Conservation (phyloP, 2,329 filamentous ascomycete genomes). For the Neurospora sp. region DNA sequence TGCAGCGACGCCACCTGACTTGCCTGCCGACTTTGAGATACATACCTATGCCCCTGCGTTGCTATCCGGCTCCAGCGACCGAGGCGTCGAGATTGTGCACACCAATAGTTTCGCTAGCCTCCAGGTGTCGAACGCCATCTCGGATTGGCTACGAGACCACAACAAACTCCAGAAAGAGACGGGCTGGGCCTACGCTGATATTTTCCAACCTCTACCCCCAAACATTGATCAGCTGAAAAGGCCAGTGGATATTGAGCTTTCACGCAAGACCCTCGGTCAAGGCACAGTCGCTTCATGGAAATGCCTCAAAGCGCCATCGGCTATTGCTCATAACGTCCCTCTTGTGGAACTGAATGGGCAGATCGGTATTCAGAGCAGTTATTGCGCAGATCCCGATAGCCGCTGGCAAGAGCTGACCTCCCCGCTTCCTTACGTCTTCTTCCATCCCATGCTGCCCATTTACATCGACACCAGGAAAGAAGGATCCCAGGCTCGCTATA, state of each 20-base stretch:
- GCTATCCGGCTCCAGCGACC: conserved; percentile 60
- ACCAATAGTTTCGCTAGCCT: conserved; percentile 74
- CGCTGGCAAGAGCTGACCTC: conserved; percentile 57
- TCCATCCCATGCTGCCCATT: conserved; percentile 78
- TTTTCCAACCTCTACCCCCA: conserved; percentile 50
- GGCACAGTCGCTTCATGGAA: conserved; percentile 61
- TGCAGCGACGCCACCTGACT: conserved; percentile 61
- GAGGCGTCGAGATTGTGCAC: conserved; percentile 46
- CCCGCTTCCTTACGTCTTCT: conserved; percentile 68
- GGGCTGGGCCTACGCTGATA: conserved; percentile 53
- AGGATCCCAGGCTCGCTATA: conserved; percentile 76
- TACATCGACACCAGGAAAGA: conserved; percentile 88
- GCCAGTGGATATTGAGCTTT: conserved; percentile 40
- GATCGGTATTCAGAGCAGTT: conserved; percentile 63
- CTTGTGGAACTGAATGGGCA: conserved; percentile 67
- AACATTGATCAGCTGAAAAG: conserved; percentile 33
- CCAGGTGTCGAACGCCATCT: conserved; percentile 62
- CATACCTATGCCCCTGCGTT: conserved; percentile 70
- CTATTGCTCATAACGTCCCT: conserved; percentile 47
- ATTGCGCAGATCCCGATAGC: conserved; percentile 56
- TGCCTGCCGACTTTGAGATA: conserved; percentile 50
- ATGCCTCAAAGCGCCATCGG: conserved; percentile 41
- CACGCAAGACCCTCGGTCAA: conserved; percentile 35
- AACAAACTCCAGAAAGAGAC: conserved; percentile 58
- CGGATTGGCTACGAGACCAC: conserved; percentile 68